A percentile compares a stretch with the other conserved stretches of the same genome.
These are phyloP conservation scores for Dysphania ambrosioides DNA, from an alignment of 148 eudicot genomes.

Conservation along the genomic window DNA sequence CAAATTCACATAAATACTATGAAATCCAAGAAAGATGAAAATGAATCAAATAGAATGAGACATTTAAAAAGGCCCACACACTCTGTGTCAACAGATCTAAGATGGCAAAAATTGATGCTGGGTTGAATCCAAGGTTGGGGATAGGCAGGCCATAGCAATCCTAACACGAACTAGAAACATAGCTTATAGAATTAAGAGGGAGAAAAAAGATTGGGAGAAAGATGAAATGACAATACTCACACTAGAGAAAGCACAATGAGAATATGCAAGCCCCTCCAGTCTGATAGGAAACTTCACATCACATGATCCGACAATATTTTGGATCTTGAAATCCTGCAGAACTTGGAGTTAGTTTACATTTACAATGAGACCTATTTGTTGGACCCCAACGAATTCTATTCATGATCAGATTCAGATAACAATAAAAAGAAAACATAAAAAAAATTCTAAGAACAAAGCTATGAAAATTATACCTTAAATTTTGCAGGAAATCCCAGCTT, in stretches of 20 bases:
- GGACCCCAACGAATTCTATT: too few species aligned
- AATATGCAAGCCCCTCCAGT: conserved; percentile 80
- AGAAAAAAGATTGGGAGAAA: not conserved
- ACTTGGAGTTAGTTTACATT: conserved; percentile 4
- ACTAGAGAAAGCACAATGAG: conserved; percentile 85
- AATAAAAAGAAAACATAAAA: not conserved
- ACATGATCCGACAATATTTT: conserved; percentile 84
- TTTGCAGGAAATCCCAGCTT: conserved; percentile 84
- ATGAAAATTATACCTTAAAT: conserved; percentile 53
- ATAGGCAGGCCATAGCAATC: not conserved
- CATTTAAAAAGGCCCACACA: not conserved
- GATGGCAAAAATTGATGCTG: not conserved
- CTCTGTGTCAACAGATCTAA: not conserved
- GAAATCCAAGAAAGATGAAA: not conserved
- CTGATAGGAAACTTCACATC: conserved; percentile 85
- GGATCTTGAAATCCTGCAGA: conserved; percentile 80
- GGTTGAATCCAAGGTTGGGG: not conserved
- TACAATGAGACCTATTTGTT: not conserved
- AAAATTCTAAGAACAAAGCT: not conserved
- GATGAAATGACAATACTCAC: conserved; percentile 36
- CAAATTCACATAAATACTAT: too few species aligned
- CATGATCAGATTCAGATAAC: not conserved
- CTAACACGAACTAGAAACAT: not conserved
- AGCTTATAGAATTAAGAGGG: not conserved
- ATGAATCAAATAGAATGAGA: not conserved